Conservation (phyloP, 2,329 filamentous ascomycete species). For the Fusarium sp. region DNA sequence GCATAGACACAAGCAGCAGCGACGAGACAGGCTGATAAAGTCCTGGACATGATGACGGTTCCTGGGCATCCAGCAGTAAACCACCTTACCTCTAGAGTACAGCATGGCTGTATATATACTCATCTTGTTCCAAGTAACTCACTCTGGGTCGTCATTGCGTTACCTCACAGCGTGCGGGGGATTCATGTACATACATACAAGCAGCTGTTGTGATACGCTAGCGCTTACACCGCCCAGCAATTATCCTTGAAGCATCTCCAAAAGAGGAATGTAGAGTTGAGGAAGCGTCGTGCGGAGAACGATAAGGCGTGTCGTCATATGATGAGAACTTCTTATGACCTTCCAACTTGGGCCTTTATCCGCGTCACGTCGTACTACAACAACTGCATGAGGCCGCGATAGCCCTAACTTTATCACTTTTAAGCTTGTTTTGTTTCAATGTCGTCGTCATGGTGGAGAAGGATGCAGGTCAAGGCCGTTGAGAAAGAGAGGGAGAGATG, state of each 20-base stretch:
- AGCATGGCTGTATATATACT: constrained; percentile 8
- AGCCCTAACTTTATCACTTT: constrained; percentile 10
- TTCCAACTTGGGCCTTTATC: constrained; percentile 25
- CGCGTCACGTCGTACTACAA: constrained; percentile 15
- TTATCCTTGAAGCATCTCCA: constrained; percentile 5
- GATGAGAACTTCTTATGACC: constrained; percentile 22
- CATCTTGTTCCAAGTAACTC: neutral
- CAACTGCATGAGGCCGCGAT: neutral
- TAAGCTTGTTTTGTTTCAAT: constrained; percentile 28
- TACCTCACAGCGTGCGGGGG: constrained; percentile 11
- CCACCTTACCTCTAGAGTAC: accelerated
- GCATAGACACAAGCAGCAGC: constrained; percentile 33
- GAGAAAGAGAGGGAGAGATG: too few species aligned
- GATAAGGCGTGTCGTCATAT: constrained; percentile 35
- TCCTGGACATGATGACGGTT: constrained; percentile 16
- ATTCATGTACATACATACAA: neutral
- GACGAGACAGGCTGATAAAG: constrained; percentile 18
- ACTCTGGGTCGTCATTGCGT: neutral
- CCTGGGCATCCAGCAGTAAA: neutral
- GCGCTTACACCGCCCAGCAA: constrained; percentile 27
- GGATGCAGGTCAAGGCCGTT: too few species aligned
- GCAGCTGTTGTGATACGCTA: constrained; percentile 9
- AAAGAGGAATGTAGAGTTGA: constrained; percentile 29
- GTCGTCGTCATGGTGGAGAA: neutral
- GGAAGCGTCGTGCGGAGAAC: neutral